Evolutionary conservation across 116 monocot genomes (phyloP).

Genomic region (Dioscorea cayenensis): DNA sequence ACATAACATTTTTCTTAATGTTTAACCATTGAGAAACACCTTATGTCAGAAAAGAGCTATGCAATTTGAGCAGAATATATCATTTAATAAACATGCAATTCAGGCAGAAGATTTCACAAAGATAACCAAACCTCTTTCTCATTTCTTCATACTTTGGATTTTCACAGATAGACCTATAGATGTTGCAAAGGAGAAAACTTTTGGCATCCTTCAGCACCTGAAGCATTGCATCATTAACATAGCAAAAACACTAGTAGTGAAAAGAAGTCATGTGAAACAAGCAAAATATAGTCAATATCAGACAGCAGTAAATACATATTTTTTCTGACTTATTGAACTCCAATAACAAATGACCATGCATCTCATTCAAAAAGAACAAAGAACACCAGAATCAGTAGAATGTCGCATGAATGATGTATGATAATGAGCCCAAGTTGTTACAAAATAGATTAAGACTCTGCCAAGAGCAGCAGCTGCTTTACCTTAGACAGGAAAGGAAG

Average conservation of each 20-base stretch:
- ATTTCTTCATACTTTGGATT: constrained; percentile 65
- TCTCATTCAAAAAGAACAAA: neutral
- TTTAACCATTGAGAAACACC: no score
- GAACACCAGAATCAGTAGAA: neutral
- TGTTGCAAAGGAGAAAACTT: constrained; percentile 77
- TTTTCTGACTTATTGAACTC: no score
- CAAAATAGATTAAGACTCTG: neutral
- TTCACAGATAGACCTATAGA: constrained; percentile 73
- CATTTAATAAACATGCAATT: neutral
- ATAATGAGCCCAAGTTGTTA: neutral
- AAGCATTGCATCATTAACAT: neutral
- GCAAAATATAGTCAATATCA: neutral
- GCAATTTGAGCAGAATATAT: no score
- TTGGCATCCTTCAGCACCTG: constrained; percentile 93
- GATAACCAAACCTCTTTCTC: constrained; percentile 54
- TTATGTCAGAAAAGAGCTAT: no score
- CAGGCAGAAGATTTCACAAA: neutral
- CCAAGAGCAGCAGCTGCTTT: neutral
- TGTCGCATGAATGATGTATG: neutral
- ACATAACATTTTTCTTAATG: no score
- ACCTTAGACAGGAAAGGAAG: constrained; percentile 95
- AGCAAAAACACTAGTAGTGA: no score
- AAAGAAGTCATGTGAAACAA: no score
- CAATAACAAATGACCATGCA: neutral
- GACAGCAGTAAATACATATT: neutral